Conservation (phyloP, 2,329 filamentous ascomycete genomes). For the Sporothrix curviconia region DNA sequence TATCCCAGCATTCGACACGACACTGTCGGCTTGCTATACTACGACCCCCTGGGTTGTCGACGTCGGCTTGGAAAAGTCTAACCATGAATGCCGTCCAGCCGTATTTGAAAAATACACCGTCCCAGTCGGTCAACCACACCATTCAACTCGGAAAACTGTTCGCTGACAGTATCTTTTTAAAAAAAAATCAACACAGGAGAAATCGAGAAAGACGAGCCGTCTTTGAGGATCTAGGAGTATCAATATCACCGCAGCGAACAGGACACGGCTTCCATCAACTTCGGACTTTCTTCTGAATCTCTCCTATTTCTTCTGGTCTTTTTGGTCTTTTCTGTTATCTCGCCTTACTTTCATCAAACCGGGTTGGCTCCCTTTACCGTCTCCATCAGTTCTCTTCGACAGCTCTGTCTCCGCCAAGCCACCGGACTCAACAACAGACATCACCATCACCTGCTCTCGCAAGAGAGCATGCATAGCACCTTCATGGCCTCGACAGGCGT, state of each 20-base stretch:
- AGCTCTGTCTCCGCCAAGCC: too few relatives aligned
- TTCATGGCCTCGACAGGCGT: slow-evolving; percentile 40
- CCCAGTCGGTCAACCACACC: background rate
- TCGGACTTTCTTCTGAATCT: too few relatives aligned
- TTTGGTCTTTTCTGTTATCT: background rate
- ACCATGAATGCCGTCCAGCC: slow-evolving; percentile 44
- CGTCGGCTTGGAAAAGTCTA: slow-evolving; percentile 32
- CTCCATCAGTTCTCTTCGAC: too few relatives aligned
- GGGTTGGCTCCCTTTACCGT: background rate
- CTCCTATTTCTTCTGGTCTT: background rate
- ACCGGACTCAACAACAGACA: too few relatives aligned
- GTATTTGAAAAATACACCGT: slow-evolving; percentile 30
- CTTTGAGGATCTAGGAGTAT: background rate
- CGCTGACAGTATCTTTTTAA: too few relatives aligned
- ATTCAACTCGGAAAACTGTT: too few relatives aligned
- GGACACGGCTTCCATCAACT: too few relatives aligned
- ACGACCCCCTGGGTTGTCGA: slow-evolving; percentile 28
- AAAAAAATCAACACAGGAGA: too few relatives aligned
- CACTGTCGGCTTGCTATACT: background rate
- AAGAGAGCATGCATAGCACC: slow-evolving; percentile 37
- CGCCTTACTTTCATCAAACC: background rate
- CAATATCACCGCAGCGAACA: too few relatives aligned
- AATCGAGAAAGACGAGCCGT: too few relatives aligned
- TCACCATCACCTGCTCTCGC: too few relatives aligned
- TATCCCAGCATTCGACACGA: background rate